Base-by-base conservation (phyloP, 192 early-diverging fungal genomes). In the Bifiguratus adelaidae region DNA sequence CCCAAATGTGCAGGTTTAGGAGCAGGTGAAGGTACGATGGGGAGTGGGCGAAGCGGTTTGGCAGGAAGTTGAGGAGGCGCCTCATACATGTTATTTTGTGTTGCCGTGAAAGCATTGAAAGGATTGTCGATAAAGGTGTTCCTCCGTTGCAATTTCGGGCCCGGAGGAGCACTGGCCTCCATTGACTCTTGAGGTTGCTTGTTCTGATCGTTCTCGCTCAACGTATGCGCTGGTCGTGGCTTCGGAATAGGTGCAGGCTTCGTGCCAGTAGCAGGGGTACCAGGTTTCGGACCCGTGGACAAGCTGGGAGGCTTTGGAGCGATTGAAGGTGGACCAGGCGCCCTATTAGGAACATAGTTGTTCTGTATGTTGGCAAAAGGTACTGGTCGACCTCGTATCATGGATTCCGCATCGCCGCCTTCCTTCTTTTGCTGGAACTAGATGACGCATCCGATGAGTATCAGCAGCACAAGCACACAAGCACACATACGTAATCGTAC, bases 91-190 rank as follows among this genome's bases (percentile, higher is more conserved):
- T 41, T 47, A 15, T 54, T 63, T 2, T 41, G 29, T 30, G 61
- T 67, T 11, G 40, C 37, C 5, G 69, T 74, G 52, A 74, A 74
- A 4, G 60, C 56, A 52, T 71, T 44, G 35, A 58, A 74, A 1
- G 71, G 71, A 27, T 74, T 76, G 37, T 81, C 78, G 32, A 81
- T 72, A 25, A 78, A 67, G 0, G 78, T 78, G 33, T 63, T 71
- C 16, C 63, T 54, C 44, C 73, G 41, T 46, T 50, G 18, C 9
- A 67, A 23, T 7, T 33, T 30, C 16, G 32, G 12, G 9, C 12
- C 30, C 30, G 6, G 27, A 7, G n/a, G n/a, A n/a, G n/a, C n/a
- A n/a, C n/a, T n/a, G n/a, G n/a, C n/a, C n/a, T n/a, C n/a, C n/a
- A n/a, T n/a, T n/a, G n/a, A n/a, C n/a, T n/a, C n/a, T n/a, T n/a